Percentiles rank a stretch among this genome's conserved stretches.
Evolutionary conservation across 352 stramenopile species (phyloP).

Genomic region (Phytophthora pistaciae): DNA sequence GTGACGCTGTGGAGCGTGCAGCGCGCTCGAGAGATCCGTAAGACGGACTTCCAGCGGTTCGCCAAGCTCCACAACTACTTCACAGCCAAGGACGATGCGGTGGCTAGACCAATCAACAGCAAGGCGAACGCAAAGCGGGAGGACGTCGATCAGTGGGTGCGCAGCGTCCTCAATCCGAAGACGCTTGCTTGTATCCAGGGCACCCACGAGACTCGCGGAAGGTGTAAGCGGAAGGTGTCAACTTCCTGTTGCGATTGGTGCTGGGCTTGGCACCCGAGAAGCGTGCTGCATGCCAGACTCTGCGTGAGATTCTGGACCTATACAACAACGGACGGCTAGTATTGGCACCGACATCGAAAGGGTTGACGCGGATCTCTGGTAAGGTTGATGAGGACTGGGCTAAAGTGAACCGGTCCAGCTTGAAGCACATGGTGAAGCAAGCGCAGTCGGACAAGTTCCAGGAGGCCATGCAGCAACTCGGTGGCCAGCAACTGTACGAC

Average conservation of each 20-base stretch:
- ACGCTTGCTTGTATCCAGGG: constrained; percentile 20
- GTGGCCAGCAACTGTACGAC: constrained; percentile 26
- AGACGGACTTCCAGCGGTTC: constrained; percentile 23
- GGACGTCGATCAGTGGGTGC: constrained; percentile 20
- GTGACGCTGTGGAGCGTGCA: constrained; percentile 21
- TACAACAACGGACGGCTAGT: constrained; percentile 5
- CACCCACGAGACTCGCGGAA: constrained; percentile 14
- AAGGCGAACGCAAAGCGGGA: constrained; percentile 21
- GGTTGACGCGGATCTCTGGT: neutral
- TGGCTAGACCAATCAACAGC: constrained; percentile 9
- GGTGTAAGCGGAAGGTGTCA: constrained; percentile 7
- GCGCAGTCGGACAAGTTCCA: constrained; percentile 32
- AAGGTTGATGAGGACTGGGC: constrained; percentile 5
- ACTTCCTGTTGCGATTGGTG: constrained; percentile 22
- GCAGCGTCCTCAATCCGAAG: constrained; percentile 4
- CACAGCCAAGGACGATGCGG: constrained; percentile 13
- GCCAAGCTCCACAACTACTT: constrained; percentile 34
- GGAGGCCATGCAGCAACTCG: constrained; percentile 29
- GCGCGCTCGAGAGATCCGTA: constrained; percentile 25
- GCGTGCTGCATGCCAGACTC: constrained; percentile 11
- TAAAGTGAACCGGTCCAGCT: neutral
- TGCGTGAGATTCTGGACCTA: constrained; percentile 24
- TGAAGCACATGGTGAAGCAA: constrained; percentile 22
- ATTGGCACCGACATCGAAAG: constrained; percentile 5
- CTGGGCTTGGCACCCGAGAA: constrained; percentile 29